A percentile compares a stretch with the other conserved stretches of the same genome.
These are phyloP conservation scores for Metschnikowia borealis DNA, from an alignment of 805 yeast species.

Conservation along the genomic window DNA sequence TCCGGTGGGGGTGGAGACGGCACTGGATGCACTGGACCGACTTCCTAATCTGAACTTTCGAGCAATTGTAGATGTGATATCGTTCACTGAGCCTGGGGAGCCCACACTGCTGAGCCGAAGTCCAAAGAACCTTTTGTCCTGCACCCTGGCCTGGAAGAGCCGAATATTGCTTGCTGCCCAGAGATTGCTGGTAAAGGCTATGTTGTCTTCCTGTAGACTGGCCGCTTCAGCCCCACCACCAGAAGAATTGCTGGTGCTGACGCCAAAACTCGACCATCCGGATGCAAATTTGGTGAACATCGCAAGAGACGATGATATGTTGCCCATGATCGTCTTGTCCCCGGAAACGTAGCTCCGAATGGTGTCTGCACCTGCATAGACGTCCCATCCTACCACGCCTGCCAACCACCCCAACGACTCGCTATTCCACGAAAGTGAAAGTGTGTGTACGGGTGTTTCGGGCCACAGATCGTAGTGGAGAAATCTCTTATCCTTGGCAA, in stretches of 20 bases:
- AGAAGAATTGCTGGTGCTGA: constrained; percentile 1
- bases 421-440: constrained; percentile 60
- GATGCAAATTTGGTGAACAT: constrained; percentile 37
- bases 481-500: constrained; percentile 23
- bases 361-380: constrained; percentile 33
- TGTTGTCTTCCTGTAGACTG: constrained; percentile 20
- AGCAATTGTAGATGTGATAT: constrained; percentile 46
- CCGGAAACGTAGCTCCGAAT: constrained; percentile 16
- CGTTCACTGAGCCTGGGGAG: constrained; percentile 20
- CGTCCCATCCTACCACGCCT: constrained; percentile 57
- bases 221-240: constrained; percentile 3
- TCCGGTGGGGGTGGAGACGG: constrained; percentile 13
- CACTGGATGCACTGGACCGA: constrained; percentile 26
- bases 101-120: constrained; percentile 10
- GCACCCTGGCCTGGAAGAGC: constrained; percentile 43
- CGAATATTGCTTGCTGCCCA: constrained; percentile 51
- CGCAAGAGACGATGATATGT: constrained; percentile 31
- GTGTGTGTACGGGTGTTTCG: constrained; percentile 36
- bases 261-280: constrained; percentile 32
- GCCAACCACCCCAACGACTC: constrained; percentile 74
- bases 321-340: constrained; percentile 36
- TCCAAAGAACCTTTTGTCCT: constrained; percentile 20
- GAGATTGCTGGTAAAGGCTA: constrained; percentile 37
- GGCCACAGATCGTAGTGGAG: constrained; percentile 43
- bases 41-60: constrained; percentile 38